These are phyloP conservation scores for Neonectria magnoliae DNA, from an alignment of 2,329 filamentous ascomycete species.

Conservation along the genomic window DNA sequence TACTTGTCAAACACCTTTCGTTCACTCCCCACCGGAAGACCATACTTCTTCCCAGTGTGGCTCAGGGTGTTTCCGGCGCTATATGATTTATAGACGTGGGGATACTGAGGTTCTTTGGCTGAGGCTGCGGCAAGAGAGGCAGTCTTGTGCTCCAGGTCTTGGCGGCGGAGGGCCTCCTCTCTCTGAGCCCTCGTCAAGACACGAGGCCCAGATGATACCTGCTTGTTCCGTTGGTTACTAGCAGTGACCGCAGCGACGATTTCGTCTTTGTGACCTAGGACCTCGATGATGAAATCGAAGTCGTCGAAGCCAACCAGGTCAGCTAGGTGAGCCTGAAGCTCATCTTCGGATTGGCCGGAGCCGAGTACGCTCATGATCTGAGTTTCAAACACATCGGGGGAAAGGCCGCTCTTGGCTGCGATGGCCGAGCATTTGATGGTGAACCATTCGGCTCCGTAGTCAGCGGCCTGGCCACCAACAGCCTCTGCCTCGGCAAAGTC, in stretches of 20 bases:
- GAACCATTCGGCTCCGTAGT: slow-evolving; percentile 77
- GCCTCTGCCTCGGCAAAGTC: slow-evolving; percentile 65
- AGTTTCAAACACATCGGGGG: slow-evolving; percentile 75
- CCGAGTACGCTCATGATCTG: slow-evolving; percentile 81
- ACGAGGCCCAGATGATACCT: slow-evolving; percentile 54
- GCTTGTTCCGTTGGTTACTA: slow-evolving; percentile 46
- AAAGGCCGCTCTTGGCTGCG: slow-evolving; percentile 72
- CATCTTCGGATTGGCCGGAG: slow-evolving; percentile 77
- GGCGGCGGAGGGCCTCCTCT: slow-evolving; percentile 78
- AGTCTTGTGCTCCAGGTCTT: slow-evolving; percentile 86
- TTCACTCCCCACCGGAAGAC: slow-evolving; percentile 79
- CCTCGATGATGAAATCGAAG: slow-evolving; percentile 89
- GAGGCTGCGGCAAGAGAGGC: slow-evolving; percentile 76
- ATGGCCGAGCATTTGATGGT: slow-evolving; percentile 73
- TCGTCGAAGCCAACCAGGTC: slow-evolving; percentile 95
- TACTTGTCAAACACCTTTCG: slow-evolving; percentile 79
- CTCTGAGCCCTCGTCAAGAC: slow-evolving; percentile 81
- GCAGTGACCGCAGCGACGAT: slow-evolving; percentile 63
- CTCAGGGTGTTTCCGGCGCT: slow-evolving; percentile 88
- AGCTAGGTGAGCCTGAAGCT: slow-evolving; percentile 88
- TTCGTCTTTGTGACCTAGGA: slow-evolving; percentile 80
- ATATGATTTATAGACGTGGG: slow-evolving; percentile 90
- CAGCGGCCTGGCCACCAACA: slow-evolving; percentile 40
- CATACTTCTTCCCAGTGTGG: slow-evolving; percentile 82
- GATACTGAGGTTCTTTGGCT: slow-evolving; percentile 80